A percentile compares a stretch with the other conserved stretches of the same genome.
These are phyloP conservation scores for Pseudogymnoascus sp. DNA, from an alignment of 2,329 filamentous ascomycete species.

Conservation along the genomic window DNA sequence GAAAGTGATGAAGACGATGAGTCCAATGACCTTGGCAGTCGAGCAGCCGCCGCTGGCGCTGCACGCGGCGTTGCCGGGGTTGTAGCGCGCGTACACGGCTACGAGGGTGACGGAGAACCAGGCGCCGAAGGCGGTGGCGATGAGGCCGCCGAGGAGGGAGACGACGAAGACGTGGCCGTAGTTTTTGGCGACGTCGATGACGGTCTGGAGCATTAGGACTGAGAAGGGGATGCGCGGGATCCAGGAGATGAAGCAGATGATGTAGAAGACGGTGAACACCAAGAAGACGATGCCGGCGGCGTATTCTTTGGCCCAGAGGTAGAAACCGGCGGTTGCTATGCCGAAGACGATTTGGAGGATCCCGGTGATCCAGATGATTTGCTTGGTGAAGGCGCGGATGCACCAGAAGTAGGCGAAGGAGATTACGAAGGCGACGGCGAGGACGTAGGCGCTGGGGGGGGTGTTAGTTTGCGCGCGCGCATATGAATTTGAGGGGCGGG, in stretches of 20 bases:
- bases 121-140: conserved; percentile 67
- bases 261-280: conserved; percentile 69
- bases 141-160: conserved; percentile 71
- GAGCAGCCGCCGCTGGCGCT: conserved; percentile 50
- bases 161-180: conserved; percentile 83
- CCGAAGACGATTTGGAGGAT: conserved; percentile 81
- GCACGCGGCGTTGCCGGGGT: conserved; percentile 50
- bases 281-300: conserved; percentile 83
- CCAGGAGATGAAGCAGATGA: conserved; percentile 82
- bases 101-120: conserved; percentile 86
- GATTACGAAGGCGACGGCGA: conserved; percentile 65
- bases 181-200: conserved; percentile 74
- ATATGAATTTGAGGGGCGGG: not conserved
- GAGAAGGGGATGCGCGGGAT: conserved; percentile 86
- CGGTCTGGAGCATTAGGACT: conserved; percentile 78
- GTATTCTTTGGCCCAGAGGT: conserved; percentile 61
- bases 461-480: not conserved
- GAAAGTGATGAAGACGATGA: conserved; percentile 83
- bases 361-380: conserved; percentile 87
- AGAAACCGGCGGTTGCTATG: conserved; percentile 80
- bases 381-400: conserved; percentile 72
- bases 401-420: conserved; percentile 70
- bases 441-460: conserved; percentile 49
- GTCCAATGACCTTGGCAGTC: conserved; percentile 68
- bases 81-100: conserved; percentile 75